Evolutionary conservation across 768 basidiomycete genomes (phyloP), one percentile per base, ranked within the genome.

Genomic region (Mycena rebaudengoi): DNA sequence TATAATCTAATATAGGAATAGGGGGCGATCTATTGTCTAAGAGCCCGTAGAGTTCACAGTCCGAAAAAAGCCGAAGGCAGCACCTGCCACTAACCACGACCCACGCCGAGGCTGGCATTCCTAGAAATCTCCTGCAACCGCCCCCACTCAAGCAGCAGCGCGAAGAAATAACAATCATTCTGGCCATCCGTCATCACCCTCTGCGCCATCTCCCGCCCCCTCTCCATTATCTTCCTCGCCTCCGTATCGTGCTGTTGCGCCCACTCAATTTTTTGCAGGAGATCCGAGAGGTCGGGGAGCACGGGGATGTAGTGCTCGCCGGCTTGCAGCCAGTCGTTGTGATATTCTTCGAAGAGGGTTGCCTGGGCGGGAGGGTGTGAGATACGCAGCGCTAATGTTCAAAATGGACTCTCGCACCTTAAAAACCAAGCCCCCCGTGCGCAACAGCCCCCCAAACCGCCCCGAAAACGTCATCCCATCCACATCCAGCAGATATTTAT

Each of bases 131-230:
- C 60, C 50, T 61, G 49, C 49, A 62, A 25, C 60, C 28, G 30
- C 43, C 57, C 64, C 64, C 64, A 65, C 43, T 65, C 64, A 1
- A 65, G 37, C 21, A 65, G 26, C 49, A 65, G 39, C 32, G 51
- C 37, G 23, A 58, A 44, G 8, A 62, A 62, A 23, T 55, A 59
- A 23, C n/a, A n/a, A n/a, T n/a, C n/a, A n/a, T n/a, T n/a, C n/a
- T n/a, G n/a, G n/a, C n/a, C n/a, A 54, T 65, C 64, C 16, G 48
- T 65, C 43, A 65, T 28, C 28, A 65, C 58, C 30, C 44, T 28
- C 26, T 13, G 20, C 33, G 57, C 64, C 48, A 65, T 23, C 33
- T 26, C 44, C 11, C 51, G 48, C 32, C 64, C 64, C 29, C 49
- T 23, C 33, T 65, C 63, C 51, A 45, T 39, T 32, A 65, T 65